These are phyloP conservation scores for Penicillium paradoxum DNA, from an alignment of 495 filamentous ascomycete genomes.

Conservation along the genomic window DNA sequence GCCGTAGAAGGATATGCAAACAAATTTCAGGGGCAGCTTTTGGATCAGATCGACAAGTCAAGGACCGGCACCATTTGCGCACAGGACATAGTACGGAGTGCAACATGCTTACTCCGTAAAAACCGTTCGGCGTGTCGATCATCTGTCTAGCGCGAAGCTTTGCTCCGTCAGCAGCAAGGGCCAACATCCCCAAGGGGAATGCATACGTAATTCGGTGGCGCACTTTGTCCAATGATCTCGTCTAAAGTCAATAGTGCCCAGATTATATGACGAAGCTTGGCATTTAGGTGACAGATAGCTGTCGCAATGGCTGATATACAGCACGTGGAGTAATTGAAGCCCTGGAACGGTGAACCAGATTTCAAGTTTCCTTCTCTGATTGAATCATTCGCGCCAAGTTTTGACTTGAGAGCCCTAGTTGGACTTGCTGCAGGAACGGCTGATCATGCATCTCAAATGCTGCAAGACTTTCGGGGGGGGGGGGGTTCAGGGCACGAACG, in stretches of 20 bases:
- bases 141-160: slow-evolving; percentile 21
- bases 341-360: not conserved
- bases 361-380: not conserved
- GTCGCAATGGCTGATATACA: not conserved
- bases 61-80: slow-evolving; percentile 17
- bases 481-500: not conserved
- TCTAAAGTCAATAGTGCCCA: slow-evolving; percentile 5
- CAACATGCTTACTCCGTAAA: not conserved
- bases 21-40: slow-evolving; percentile 2
- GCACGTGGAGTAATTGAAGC: slow-evolving; percentile 1
- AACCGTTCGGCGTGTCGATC: slow-evolving; percentile 23
- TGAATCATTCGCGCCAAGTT: slow-evolving; percentile 10
- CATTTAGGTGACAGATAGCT: slow-evolving; percentile 11
- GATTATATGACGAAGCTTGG: slow-evolving; percentile 12
- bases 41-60: slow-evolving; percentile 21
- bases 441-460: slow-evolving; percentile 12
- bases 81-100: slow-evolving; percentile 1
- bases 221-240: not conserved
- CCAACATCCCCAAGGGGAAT: slow-evolving; percentile 3
- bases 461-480: slow-evolving; percentile 7
- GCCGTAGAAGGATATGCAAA: not conserved
- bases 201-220: slow-evolving; percentile 13
- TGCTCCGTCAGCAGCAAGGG: slow-evolving; percentile 15
- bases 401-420: slow-evolving; percentile 3
- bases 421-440: not conserved